phyloP scores from a whole-genome alignment of 139 green algal genomes.

The Picochlorum sp. region DNA sequence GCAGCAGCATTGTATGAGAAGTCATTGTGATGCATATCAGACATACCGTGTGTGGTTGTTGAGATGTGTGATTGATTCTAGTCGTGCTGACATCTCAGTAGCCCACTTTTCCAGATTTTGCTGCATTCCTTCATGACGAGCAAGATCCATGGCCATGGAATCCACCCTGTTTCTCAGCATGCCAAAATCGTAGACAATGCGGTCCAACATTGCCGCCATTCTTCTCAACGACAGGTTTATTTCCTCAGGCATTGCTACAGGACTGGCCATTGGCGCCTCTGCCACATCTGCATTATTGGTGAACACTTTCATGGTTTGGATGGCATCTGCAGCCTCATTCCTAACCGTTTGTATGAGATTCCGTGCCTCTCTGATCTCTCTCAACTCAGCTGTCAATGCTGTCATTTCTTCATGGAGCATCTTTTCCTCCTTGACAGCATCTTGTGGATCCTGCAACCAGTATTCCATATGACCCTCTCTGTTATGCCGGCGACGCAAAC shows the following conservation, averaged over 20 bases:
- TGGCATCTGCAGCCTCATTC: slow-evolving; percentile 16
- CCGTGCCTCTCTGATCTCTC: slow-evolving; percentile 20
- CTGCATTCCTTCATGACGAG: too few species aligned
- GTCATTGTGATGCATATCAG: too few species aligned
- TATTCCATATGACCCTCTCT: slow-evolving; percentile 52
- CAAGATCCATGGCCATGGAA: neutral
- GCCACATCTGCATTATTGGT: neutral
- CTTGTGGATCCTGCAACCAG: slow-evolving; percentile 33
- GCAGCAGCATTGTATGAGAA: too few species aligned
- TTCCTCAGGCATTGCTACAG: too few species aligned
- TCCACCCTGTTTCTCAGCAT: slow-evolving; percentile 4
- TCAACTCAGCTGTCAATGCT: slow-evolving; percentile 20
- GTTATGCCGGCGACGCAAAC: slow-evolving; percentile 46
- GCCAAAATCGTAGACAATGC: too few species aligned
- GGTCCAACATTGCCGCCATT: too few species aligned
- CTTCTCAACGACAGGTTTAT: too few species aligned
- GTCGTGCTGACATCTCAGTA: too few species aligned
- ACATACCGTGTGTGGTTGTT: too few species aligned
- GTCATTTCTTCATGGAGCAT: slow-evolving; percentile 20
- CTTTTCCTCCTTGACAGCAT: slow-evolving; percentile 12
- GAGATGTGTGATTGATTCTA: too few species aligned
- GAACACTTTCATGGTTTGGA: slow-evolving; percentile 11
- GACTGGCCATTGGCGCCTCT: too few species aligned
- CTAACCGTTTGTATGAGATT: slow-evolving; percentile 19
- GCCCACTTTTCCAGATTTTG: too few species aligned